Percentiles rank a stretch among this genome's conserved stretches.
phyloP scores from a whole-genome alignment of 352 stramenopile species.

The Phytophthora sansomeana region DNA sequence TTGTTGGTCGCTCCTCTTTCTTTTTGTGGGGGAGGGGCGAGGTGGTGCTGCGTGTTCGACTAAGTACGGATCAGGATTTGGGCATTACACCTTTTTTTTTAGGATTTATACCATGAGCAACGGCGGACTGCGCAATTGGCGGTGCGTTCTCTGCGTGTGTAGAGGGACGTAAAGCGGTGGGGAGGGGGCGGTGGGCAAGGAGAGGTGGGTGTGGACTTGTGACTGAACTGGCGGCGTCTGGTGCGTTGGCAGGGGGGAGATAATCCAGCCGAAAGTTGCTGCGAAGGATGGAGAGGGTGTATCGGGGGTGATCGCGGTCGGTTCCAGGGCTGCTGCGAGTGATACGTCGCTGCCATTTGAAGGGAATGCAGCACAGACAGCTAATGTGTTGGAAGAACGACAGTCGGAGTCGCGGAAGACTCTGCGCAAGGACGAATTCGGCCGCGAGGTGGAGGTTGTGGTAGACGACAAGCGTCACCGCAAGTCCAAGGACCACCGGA shows the following conservation, averaged over 20 bases:
- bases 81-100: slow-evolving; percentile 6
- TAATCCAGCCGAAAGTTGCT: slow-evolving; percentile 22
- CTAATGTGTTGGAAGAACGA: neutral
- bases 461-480: slow-evolving; percentile 25
- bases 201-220: neutral
- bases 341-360: neutral
- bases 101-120: slow-evolving; percentile 26
- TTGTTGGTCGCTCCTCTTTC: slow-evolving; percentile 25
- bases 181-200: neutral
- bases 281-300: neutral
- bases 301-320: neutral
- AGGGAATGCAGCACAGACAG: neutral
- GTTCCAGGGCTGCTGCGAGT: neutral
- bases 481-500: slow-evolving; percentile 22
- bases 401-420: slow-evolving; percentile 29
- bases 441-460: slow-evolving; percentile 61
- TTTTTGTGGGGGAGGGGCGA: slow-evolving; percentile 21
- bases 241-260: slow-evolving; percentile 37
- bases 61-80: slow-evolving; percentile 23
- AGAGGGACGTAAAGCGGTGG: neutral
- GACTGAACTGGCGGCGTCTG: neutral
- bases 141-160: slow-evolving; percentile 31
- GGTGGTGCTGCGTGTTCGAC: slow-evolving; percentile 1
- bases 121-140: slow-evolving; percentile 47
- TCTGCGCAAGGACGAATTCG: slow-evolving; percentile 82